Evolutionary conservation across 2,329 filamentous ascomycete species (phyloP), one percentile per base, ranked within the genome.

Genomic region (Neospermospora avenae): DNA sequence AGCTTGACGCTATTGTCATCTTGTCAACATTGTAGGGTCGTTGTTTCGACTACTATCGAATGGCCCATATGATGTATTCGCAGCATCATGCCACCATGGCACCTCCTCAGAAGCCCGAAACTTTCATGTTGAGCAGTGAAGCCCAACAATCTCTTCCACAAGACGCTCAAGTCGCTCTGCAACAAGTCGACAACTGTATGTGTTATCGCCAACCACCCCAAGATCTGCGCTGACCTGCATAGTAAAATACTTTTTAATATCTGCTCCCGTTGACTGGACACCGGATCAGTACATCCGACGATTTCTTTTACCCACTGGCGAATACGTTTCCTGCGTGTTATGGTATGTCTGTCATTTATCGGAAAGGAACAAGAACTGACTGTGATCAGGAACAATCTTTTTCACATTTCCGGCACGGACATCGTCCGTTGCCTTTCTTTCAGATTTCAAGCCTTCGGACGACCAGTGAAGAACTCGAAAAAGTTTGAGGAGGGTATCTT

Each of bases 211-310:
- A 8, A 18, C 20, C n/a, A n/a, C 13, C 71, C 60, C 35, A 31
- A 28, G 4, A 16, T 34, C 34, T 34, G 53, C 52, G 39, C 67
- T 70, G 60, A 72, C 59, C 48, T 34, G 37, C 39, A 24, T 74
- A 96, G 93, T 99, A 72, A 99, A 99, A 85, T 99, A 98, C 79
- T 99, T 99, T 77, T 89, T 99, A 77, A 96, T 99, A 70, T 99
- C 95, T 46, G 95, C 95, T 42, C 95, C 95, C 39, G 95, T 98
- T 68, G 95, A 99, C 79, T 99, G 95, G 95, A 90, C 91, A 70
- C 88, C 88, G 53, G 93, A 98, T 72, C 93, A 98, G 78, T 96
- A 97, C 74, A 98, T 99, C 73, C 87, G 95, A 69, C 86, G 95
- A 68, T 99, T 98, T 74, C 83, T 99, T 63, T 82, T 99, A 62